Conservation (phyloP, 164 flowering plant species). For the Liquidambar formosana region DNA sequence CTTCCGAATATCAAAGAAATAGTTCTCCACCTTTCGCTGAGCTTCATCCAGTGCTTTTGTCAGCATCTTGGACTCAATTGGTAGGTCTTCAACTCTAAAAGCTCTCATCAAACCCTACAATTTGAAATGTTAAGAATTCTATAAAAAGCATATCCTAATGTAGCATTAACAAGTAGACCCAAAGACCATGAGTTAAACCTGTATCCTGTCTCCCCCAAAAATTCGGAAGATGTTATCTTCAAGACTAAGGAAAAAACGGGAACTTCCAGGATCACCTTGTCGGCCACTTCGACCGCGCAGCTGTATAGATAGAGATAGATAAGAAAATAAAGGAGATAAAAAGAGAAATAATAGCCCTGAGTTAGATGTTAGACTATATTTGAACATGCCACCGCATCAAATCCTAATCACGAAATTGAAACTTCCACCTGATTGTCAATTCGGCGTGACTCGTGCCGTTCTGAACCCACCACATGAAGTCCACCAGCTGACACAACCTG, state of each 20-base stretch:
- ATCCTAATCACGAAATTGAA: neutral
- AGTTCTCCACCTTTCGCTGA: conserved; percentile 96
- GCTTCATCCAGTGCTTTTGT: conserved; percentile 98
- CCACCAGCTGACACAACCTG: conserved; percentile 97
- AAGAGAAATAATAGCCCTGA: no score
- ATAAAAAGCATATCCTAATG: conserved; percentile 1
- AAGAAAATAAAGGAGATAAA: neutral
- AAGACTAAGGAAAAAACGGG: conserved; percentile 96
- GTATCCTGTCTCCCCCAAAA: conserved; percentile 95
- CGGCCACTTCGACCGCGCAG: conserved; percentile 97
- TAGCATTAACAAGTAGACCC: neutral
- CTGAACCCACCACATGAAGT: conserved; percentile 97
- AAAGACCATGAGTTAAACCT: conserved; percentile 43
- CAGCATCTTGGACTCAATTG: conserved; percentile 94
- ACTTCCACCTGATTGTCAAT: conserved; percentile 93
- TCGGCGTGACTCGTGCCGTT: conserved; percentile 97
- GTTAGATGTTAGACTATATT: no score
- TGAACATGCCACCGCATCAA: neutral
- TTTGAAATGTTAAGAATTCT: conserved; percentile 14
- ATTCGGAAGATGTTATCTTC: conserved; percentile 96
- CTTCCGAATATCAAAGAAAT: conserved; percentile 94
- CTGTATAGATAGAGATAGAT: conserved; percentile 31
- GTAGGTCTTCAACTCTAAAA: conserved; percentile 96
- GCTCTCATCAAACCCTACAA: conserved; percentile 95
- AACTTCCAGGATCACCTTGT: conserved; percentile 99